Evolutionary conservation across 2,329 filamentous ascomycete genomes (phyloP).

Genomic region (Fusarium redolens): DNA sequence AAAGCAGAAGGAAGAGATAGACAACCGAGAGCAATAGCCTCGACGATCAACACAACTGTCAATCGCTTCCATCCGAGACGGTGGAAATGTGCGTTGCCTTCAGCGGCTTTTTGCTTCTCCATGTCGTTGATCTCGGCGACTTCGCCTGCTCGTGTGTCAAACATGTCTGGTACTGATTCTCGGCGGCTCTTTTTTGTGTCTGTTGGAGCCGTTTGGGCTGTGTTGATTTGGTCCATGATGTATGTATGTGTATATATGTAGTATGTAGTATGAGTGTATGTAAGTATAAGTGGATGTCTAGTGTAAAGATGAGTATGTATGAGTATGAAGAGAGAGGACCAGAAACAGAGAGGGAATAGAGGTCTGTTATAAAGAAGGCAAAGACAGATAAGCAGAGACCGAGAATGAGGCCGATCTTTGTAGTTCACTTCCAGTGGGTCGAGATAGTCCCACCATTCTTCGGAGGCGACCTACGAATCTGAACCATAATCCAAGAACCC

Average conservation of each 20-base stretch:
- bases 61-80: conserved; percentile 68
- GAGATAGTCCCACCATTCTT: conserved; percentile 14
- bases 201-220: conserved; percentile 10
- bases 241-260: not conserved
- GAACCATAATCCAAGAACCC: conserved; percentile 1
- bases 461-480: conserved; percentile 1
- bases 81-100: conserved; percentile 62
- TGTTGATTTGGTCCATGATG: conserved; percentile 36
- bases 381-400: conserved; percentile 25
- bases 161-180: conserved; percentile 40
- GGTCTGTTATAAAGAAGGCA: not conserved
- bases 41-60: conserved; percentile 66
- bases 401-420: conserved; percentile 38
- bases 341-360: conserved; percentile 1
- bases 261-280: not conserved
- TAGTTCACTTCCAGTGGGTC: conserved; percentile 20
- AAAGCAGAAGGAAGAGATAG: conserved; percentile 64
- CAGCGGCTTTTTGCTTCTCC: conserved; percentile 59
- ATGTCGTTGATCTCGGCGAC: conserved; percentile 56
- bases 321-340: not conserved
- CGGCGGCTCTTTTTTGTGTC: conserved; percentile 18
- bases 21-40: conserved; percentile 66
- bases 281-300: not conserved
- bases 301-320: not conserved
- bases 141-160: conserved; percentile 47